phyloP scores from a whole-genome alignment of 192 early-diverging fungal genomes.

The Coemansia aciculifera region DNA sequence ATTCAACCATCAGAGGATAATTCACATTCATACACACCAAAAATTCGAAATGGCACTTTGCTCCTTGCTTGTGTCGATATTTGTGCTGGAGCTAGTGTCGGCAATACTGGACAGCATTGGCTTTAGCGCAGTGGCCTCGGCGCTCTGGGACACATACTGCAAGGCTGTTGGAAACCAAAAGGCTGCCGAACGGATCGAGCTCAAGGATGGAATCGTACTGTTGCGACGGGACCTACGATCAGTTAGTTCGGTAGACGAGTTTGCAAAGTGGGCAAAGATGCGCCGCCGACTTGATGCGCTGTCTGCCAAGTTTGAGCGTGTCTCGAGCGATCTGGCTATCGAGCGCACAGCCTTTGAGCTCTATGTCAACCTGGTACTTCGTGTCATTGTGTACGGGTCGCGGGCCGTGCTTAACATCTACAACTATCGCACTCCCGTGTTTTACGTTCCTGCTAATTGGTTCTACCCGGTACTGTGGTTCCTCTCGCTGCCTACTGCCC shows the following conservation, averaged over 20 bases:
- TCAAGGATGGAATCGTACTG: conserved; percentile 62
- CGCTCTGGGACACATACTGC: conserved; percentile 45
- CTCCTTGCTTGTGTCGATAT: conserved; percentile 59
- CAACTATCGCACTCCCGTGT: conserved; percentile 69
- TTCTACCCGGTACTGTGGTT: conserved; percentile 72
- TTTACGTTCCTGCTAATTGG: conserved; percentile 76
- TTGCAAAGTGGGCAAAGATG: conserved; percentile 90
- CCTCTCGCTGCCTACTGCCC: conserved; percentile 72
- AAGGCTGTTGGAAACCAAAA: conserved; percentile 36
- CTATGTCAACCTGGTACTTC: conserved; percentile 71
- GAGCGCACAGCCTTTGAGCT: conserved; percentile 75
- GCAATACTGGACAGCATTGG: conserved; percentile 59
- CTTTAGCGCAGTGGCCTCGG: conserved; percentile 53
- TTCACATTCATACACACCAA: background rate
- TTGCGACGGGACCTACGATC: conserved; percentile 64
- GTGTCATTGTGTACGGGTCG: conserved; percentile 62
- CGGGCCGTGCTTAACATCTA: conserved; percentile 65
- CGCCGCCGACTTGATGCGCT: conserved; percentile 75
- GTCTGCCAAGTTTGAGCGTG: conserved; percentile 67
- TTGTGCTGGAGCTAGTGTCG: conserved; percentile 65
- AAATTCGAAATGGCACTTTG: conserved; percentile 26
- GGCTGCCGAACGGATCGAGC: conserved; percentile 55
- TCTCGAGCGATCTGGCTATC: conserved; percentile 62
- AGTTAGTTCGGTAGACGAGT: conserved; percentile 83
- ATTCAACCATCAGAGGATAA: background rate